A percentile compares a stretch with the other conserved stretches of the same genome.
Evolutionary conservation across 1,139 yeast species (phyloP).

Genomic region (Yamadazyma aaseri): DNA sequence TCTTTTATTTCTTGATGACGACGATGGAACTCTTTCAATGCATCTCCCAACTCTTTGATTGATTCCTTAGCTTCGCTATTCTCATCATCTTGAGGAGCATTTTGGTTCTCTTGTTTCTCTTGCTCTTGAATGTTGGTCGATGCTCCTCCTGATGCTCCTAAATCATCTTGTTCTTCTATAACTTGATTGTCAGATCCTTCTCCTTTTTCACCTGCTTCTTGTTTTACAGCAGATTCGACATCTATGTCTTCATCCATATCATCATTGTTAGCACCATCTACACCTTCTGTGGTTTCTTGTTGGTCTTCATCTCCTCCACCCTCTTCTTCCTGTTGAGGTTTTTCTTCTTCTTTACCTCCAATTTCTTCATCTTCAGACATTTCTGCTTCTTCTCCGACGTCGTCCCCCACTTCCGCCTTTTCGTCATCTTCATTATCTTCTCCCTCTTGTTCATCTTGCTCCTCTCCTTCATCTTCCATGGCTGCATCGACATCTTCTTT

Average conservation of each 20-base stretch:
- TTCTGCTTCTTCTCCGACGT: constrained; percentile 13
- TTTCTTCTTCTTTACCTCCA: constrained; percentile 15
- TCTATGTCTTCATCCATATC: constrained; percentile 55
- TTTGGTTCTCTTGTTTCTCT: constrained; percentile 27
- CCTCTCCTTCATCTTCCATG: constrained; percentile 23
- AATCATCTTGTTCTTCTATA: constrained; percentile 63
- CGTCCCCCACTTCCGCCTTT: constrained; percentile 18
- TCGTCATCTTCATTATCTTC: constrained; percentile 27
- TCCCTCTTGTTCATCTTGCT: constrained; percentile 19
- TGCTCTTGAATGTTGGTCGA: constrained; percentile 35
- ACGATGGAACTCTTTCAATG: constrained; percentile 86
- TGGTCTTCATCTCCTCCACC: constrained; percentile 25
- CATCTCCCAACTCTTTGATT: constrained; percentile 84
- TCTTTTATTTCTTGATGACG: constrained; percentile 89
- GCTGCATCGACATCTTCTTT: constrained; percentile 24
- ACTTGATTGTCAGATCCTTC: constrained; percentile 76
- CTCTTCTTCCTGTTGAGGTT: constrained; percentile 19
- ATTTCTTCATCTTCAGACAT: constrained; percentile 16
- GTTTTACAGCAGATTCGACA: constrained; percentile 67
- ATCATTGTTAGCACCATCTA: constrained; percentile 51
- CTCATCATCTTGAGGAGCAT: constrained; percentile 51
- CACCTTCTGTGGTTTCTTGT: constrained; percentile 36
- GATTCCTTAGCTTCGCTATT: constrained; percentile 77
- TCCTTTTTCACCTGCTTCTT: constrained; percentile 67
- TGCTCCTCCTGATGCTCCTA: constrained; percentile 71